Evolutionary conservation across 345 rosid species (phyloP).

Genomic region (Schrenkiella parvula): DNA sequence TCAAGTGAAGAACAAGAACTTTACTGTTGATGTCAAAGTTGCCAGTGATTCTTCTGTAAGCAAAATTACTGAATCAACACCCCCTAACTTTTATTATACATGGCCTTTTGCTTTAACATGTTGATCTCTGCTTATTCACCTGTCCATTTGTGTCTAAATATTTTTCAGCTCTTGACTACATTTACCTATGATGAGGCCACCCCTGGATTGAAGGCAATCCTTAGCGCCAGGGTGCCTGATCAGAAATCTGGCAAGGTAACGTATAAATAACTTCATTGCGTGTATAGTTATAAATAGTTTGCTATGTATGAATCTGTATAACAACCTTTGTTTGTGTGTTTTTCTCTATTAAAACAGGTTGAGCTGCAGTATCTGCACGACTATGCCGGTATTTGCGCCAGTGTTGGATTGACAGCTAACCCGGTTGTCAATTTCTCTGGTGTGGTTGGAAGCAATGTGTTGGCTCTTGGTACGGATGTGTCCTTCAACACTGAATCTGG

Average conservation of each 20-base stretch:
- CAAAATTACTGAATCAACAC: not conserved
- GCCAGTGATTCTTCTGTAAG: slow-evolving; percentile 79
- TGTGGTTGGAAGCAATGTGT: slow-evolving; percentile 58
- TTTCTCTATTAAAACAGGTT: slow-evolving; percentile 42
- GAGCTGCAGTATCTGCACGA: slow-evolving; percentile 94
- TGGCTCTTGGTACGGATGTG: slow-evolving; percentile 86
- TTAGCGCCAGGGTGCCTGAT: slow-evolving; percentile 82
- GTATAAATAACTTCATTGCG: not conserved
- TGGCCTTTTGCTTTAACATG: not conserved
- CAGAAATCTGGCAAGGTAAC: slow-evolving; percentile 89
- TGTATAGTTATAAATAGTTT: not conserved
- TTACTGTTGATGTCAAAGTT: slow-evolving; percentile 87
- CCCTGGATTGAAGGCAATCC: slow-evolving; percentile 83
- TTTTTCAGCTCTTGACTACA: slow-evolving; percentile 68
- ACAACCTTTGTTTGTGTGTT: not conserved
- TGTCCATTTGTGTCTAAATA: not conserved
- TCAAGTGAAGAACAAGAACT: slow-evolving; percentile 85
- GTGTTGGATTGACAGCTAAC: slow-evolving; percentile 77
- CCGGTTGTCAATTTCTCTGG: slow-evolving; percentile 89
- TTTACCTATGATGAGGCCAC: slow-evolving; percentile 83
- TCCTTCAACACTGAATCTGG: slow-evolving; percentile 76
- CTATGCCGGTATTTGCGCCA: slow-evolving; percentile 77
- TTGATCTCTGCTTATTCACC: not conserved
- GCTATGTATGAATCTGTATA: not conserved
- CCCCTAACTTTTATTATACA: not conserved